Evolutionary conservation across 1,139 yeast genomes (phyloP), one percentile per base, ranked within the genome.

Genomic region (Saccharomyces pastorianus): DNA sequence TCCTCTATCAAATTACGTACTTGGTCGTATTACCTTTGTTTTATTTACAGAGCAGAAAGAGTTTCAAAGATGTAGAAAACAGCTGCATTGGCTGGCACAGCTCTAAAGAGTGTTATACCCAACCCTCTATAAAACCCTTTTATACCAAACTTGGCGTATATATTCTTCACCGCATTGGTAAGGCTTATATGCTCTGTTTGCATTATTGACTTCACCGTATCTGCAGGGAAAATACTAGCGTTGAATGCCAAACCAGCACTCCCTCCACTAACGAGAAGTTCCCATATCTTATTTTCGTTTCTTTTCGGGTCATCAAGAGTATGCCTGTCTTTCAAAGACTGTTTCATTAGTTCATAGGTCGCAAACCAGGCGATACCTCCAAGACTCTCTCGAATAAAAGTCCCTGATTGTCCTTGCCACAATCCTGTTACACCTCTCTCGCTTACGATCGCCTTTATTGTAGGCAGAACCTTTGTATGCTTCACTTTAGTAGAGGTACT

Each of bases 361-460:
- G 96, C 95, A 71, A 91, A 91, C 97, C 97, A 91, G 2, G 93
- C 83, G 4, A 96, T 88, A 1, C 96, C 88, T 6, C 98, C 98
- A 26, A 90, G 84, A 42, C 88, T 79, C 69, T 91, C 98, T 63
- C 98, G 78, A 2, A 88, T 60, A 54, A 89, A 72, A 0, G 98
- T 91, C n/a, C 95, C 85, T 0, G 83, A 75, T 60, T 90, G 90
- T 1, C 98, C 98, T 57, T 81, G 81, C 96, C 96, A 91, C 57
- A 84, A 73, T 0, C 88, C 88, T 14, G 57, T 53, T 0, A 88
- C 8, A 0, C 97, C 97, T 14, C 79, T 76, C 3, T 72, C 69
- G 11, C 62, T 63, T 27, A 80, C 61, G 0, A 85, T 75, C 3
- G 73, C 70, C 51, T 64, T 64, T 28, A 85, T 71, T 5, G 85